Evolutionary conservation across 176 grass and related monocot genomes (phyloP).

Genomic region (Eragrostis curvula): DNA sequence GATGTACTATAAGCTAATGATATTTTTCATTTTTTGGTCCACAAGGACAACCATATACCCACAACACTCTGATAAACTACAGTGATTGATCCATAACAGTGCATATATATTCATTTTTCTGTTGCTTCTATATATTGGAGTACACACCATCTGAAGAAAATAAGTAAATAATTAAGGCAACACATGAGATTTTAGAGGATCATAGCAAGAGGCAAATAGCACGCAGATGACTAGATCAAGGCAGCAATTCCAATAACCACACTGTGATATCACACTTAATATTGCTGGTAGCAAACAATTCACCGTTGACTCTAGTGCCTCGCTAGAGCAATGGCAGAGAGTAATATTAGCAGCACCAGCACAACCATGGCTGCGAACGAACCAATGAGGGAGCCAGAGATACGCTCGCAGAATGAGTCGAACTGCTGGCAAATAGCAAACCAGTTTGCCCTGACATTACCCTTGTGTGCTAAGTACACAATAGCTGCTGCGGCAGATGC

Average conservation of each 20-base stretch:
- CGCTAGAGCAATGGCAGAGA: conserved; percentile 56
- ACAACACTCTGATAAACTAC: background rate
- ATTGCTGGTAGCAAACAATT: conserved; percentile 26
- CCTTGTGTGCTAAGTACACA: conserved; percentile 79
- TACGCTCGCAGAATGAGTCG: conserved; percentile 75
- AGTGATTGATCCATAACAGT: conserved; percentile 2
- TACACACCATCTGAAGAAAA: conserved; percentile 13
- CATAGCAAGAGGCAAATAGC: conserved; percentile 11
- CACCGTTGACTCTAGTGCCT: conserved; percentile 44
- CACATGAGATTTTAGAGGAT: conserved; percentile 3
- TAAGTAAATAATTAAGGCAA: background rate
- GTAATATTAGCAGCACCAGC: conserved; percentile 66
- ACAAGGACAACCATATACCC: background rate
- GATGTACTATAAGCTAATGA: background rate
- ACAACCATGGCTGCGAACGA: conserved; percentile 69
- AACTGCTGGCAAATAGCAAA: conserved; percentile 86
- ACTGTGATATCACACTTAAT: conserved; percentile 34
- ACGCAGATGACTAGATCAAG: conserved; percentile 22
- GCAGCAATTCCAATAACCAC: conserved; percentile 22
- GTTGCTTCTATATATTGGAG: background rate
- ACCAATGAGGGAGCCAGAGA: conserved; percentile 73
- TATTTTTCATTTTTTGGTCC: background rate
- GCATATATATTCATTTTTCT: conserved; percentile 20
- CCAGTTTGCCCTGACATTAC: conserved; percentile 78
- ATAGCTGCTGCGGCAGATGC: conserved; percentile 67